These are phyloP conservation scores for Coelastrella sp. DNA, from an alignment of 139 green algal species.

Conservation along the genomic window DNA sequence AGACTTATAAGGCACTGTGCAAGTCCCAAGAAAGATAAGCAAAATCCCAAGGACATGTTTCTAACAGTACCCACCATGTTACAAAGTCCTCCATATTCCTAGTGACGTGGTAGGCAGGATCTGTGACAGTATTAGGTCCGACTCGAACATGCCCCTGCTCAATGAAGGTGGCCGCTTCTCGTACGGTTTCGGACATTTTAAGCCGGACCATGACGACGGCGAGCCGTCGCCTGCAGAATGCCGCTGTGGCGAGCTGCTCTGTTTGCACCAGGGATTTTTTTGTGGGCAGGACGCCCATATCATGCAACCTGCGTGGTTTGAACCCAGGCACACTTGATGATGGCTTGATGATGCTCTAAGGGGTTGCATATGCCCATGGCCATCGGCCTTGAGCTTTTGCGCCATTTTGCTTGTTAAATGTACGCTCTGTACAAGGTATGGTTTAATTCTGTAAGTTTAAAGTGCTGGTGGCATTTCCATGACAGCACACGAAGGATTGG, in stretches of 20 bases:
- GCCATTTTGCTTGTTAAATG: too few relatives aligned
- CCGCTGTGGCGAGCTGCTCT: conserved; percentile 90
- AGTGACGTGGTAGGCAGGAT: conserved; percentile 94
- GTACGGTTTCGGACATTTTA: conserved; percentile 94
- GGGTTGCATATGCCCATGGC: not conserved
- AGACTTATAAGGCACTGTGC: too few relatives aligned
- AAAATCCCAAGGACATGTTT: too few relatives aligned
- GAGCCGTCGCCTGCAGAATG: conserved; percentile 94
- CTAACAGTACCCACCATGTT: conserved; percentile 77
- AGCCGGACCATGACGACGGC: conserved; percentile 94
- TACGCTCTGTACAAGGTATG: too few relatives aligned
- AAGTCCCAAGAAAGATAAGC: too few relatives aligned
- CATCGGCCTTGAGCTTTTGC: too few relatives aligned
- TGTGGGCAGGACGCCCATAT: conserved; percentile 92
- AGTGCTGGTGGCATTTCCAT: too few relatives aligned
- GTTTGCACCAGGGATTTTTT: conserved; percentile 95
- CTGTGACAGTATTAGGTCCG: conserved; percentile 91
- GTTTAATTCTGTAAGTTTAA: too few relatives aligned
- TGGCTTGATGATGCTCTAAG: not conserved
- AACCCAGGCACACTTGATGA: not conserved
- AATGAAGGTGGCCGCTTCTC: conserved; percentile 94
- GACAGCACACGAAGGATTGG: not conserved
- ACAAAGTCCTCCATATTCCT: conserved; percentile 97
- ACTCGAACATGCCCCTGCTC: conserved; percentile 97
- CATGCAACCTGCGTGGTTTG: conserved; percentile 78